Evolutionary conservation across 1,284 basidiomycete genomes (phyloP).

Genomic region (Ustilago hordei): DNA sequence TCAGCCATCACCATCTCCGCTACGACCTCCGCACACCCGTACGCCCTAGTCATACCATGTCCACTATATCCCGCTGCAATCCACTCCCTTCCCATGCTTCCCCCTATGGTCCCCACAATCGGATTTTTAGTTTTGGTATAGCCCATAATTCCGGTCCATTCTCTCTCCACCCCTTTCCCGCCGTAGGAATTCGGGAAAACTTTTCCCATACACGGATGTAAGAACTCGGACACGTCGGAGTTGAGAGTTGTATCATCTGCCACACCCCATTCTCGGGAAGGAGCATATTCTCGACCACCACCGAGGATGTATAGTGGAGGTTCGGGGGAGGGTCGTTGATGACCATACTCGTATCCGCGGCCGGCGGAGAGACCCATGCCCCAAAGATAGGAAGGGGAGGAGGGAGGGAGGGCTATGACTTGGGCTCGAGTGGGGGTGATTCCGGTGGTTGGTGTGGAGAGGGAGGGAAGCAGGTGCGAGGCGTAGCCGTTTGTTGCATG

Average conservation of each 20-base stretch:
- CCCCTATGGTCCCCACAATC: constrained; percentile 72
- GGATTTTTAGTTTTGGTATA: constrained; percentile 78
- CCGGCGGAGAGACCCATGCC: constrained; percentile 63
- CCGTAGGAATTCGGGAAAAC: constrained; percentile 74
- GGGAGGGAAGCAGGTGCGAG: constrained; percentile 77
- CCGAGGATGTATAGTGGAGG: constrained; percentile 77
- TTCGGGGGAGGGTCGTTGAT: constrained; percentile 74
- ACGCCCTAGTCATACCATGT: constrained; percentile 82
- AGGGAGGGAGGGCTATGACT: constrained; percentile 76
- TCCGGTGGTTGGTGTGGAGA: constrained; percentile 71
- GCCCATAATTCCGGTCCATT: constrained; percentile 86
- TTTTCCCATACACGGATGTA: constrained; percentile 20
- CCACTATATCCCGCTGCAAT: constrained; percentile 81
- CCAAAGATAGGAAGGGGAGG: constrained; percentile 28
- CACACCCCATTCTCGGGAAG: constrained; percentile 73
- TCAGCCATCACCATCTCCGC: constrained; percentile 77
- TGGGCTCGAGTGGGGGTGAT: constrained; percentile 82
- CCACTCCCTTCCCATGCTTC: constrained; percentile 72
- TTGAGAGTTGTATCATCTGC: constrained; percentile 77
- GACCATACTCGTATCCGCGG: constrained; percentile 80
- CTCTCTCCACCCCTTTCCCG: constrained; percentile 71
- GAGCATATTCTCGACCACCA: constrained; percentile 75
- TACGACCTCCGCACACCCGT: constrained; percentile 76
- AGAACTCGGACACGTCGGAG: constrained; percentile 71
- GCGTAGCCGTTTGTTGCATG: constrained; percentile 86